Percentiles rank a stretch among this genome's conserved stretches.
These are phyloP conservation scores for Sporothrix luriei DNA, from an alignment of 2,329 filamentous ascomycete species.

Conservation along the genomic window DNA sequence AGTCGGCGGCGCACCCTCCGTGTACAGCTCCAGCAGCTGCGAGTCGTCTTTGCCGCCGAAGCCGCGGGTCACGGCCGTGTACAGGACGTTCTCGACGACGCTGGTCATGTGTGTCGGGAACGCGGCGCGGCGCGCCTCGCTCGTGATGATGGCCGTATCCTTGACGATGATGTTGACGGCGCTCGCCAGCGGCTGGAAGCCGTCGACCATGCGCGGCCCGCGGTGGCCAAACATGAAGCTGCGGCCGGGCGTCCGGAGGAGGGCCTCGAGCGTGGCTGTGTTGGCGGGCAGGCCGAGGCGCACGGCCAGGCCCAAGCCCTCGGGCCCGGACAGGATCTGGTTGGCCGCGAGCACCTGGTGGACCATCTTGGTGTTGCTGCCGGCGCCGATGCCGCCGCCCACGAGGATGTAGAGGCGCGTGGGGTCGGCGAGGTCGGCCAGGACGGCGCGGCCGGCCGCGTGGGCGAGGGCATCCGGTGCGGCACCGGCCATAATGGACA, in stretches of 20 bases:
- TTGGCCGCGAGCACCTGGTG: constrained; percentile 66
- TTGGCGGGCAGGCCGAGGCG: constrained; percentile 56
- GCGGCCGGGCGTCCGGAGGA: constrained; percentile 53
- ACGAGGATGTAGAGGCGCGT: constrained; percentile 64
- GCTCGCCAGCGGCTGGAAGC: constrained; percentile 59
- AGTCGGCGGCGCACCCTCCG: constrained; percentile 42
- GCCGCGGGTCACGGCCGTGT: constrained; percentile 61
- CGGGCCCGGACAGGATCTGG: constrained; percentile 63
- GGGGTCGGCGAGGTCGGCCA: constrained; percentile 64
- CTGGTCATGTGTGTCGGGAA: constrained; percentile 65
- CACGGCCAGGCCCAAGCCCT: constrained; percentile 62
- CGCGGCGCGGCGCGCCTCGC: constrained; percentile 58
- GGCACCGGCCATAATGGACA: constrained; percentile 74
- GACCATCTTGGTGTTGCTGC: constrained; percentile 64
- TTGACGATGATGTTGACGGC: constrained; percentile 64
- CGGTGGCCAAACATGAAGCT: constrained; percentile 67
- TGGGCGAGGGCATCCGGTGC: constrained; percentile 61
- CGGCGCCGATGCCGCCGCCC: constrained; percentile 60
- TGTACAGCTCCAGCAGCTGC: constrained; percentile 49
- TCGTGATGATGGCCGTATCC: constrained; percentile 67
- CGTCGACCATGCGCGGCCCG: constrained; percentile 56
- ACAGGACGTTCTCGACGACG: constrained; percentile 66
- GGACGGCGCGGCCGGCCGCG: constrained; percentile 58
- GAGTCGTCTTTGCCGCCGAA: constrained; percentile 53
- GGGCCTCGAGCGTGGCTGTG: constrained; percentile 46